A percentile compares a stretch with the other conserved stretches of the same genome.
phyloP scores from a whole-genome alignment of 441 rosid species.

The Pelargonium cotyledonis region DNA sequence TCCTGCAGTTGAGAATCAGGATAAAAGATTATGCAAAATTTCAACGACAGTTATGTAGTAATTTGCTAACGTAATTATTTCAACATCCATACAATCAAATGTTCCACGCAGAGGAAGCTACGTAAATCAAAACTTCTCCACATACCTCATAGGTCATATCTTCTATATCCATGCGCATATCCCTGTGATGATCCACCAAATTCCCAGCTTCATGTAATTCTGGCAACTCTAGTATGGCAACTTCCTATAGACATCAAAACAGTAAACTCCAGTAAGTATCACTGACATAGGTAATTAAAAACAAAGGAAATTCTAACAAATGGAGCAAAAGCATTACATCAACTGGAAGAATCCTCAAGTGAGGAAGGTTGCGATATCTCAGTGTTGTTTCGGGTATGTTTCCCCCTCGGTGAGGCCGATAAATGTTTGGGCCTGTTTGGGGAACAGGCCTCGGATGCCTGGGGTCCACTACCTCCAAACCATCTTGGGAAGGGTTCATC shows the following conservation, averaged over 20 bases:
- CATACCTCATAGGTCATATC: constrained; percentile 87
- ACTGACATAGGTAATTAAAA: neutral
- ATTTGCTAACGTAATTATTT: too few relatives aligned
- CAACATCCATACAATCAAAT: too few relatives aligned
- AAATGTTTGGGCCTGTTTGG: constrained; percentile 45
- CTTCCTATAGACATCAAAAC: constrained; percentile 43
- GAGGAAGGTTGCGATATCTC: constrained; percentile 49
- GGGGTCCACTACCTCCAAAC: constrained; percentile 36
- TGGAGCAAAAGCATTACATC: constrained; percentile 38
- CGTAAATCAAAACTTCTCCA: constrained; percentile 12
- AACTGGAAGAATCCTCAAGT: constrained; percentile 46
- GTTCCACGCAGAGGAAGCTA: too few relatives aligned
- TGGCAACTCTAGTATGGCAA: constrained; percentile 51
- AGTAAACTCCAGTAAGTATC: constrained; percentile 14
- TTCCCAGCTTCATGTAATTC: constrained; percentile 45
- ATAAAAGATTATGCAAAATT: too few relatives aligned
- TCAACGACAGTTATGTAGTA: too few relatives aligned
- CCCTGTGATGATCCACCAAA: constrained; percentile 64
- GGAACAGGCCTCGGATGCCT: constrained; percentile 47
- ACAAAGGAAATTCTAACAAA: constrained; percentile 16
- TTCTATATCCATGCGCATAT: constrained; percentile 89
- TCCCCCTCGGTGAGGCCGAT: constrained; percentile 41
- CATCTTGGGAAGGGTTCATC: constrained; percentile 38
- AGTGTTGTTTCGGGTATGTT: constrained; percentile 28
- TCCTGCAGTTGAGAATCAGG: too few relatives aligned